Percentiles rank a stretch among this genome's conserved stretches.
Conservation (phyloP, 129 eudicot genomes). For the Pittosporum tobira region DNA sequence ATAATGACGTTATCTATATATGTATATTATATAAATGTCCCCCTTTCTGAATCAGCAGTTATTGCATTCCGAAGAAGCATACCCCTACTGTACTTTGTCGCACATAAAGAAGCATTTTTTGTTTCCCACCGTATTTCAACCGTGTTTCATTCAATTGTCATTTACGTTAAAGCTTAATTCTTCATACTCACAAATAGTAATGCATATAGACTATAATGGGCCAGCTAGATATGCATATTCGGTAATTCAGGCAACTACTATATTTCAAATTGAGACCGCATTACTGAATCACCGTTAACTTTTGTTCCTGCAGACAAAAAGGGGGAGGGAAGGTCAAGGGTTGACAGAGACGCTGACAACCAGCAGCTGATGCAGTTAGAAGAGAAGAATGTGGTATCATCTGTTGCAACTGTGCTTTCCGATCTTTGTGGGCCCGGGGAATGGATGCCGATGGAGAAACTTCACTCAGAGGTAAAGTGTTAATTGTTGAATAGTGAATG, state of each 20-base stretch:
- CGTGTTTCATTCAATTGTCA: too few relatives aligned
- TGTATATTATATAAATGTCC: too few relatives aligned
- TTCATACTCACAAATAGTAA: too few relatives aligned
- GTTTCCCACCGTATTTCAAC: background rate
- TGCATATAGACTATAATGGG: too few relatives aligned
- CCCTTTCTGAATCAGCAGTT: too few relatives aligned
- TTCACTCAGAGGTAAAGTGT: slow-evolving; percentile 70
- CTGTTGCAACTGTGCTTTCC: slow-evolving; percentile 87
- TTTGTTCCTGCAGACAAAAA: slow-evolving; percentile 51
- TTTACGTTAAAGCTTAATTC: too few relatives aligned
- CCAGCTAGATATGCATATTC: background rate
- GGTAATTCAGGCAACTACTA: background rate
- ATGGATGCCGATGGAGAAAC: slow-evolving; percentile 99
- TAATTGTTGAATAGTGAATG: background rate
- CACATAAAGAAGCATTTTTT: too few relatives aligned
- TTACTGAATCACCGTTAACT: background rate
- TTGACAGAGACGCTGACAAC: slow-evolving; percentile 73
- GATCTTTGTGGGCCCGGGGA: slow-evolving; percentile 97
- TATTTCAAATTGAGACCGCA: background rate
- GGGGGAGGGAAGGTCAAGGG: slow-evolving; percentile 62
- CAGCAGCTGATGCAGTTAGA: slow-evolving; percentile 82
- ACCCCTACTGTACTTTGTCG: too few relatives aligned
- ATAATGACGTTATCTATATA: too few relatives aligned
- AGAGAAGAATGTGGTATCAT: slow-evolving; percentile 86
- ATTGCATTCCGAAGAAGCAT: too few relatives aligned